Percentiles rank a stretch among this genome's conserved stretches.
These are phyloP conservation scores for Talaromyces borbonicus DNA, from an alignment of 495 filamentous ascomycete genomes.

Conservation along the genomic window DNA sequence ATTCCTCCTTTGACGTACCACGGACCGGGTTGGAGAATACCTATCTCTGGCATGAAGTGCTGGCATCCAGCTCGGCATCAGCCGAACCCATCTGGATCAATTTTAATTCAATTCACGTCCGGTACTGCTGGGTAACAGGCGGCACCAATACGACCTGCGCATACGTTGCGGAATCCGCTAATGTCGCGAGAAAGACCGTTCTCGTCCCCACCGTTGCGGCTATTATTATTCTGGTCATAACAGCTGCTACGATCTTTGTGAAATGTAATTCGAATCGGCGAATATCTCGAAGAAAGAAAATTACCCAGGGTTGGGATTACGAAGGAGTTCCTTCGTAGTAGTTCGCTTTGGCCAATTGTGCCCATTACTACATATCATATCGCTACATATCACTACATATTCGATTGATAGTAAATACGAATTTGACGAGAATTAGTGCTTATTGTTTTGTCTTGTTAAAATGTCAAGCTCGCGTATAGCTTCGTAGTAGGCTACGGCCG, in stretches of 20 bases:
- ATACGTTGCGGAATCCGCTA: slow-evolving; percentile 31
- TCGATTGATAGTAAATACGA: too few relatives aligned
- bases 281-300: slow-evolving; percentile 38
- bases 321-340: slow-evolving; percentile 55
- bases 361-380: background rate
- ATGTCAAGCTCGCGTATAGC: too few relatives aligned
- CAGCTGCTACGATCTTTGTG: slow-evolving; percentile 50
- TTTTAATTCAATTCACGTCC: slow-evolving; percentile 46
- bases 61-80: slow-evolving; percentile 16
- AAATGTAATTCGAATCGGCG: slow-evolving; percentile 54
- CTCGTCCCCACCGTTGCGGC: slow-evolving; percentile 51
- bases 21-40: slow-evolving; percentile 53
- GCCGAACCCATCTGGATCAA: slow-evolving; percentile 40
- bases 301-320: slow-evolving; percentile 53
- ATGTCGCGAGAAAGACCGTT: slow-evolving; percentile 34
- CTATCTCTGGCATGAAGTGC: slow-evolving; percentile 36
- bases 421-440: too few relatives aligned
- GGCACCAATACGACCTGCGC: slow-evolving; percentile 43
- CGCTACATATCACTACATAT: too few relatives aligned
- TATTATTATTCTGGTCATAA: slow-evolving; percentile 48
- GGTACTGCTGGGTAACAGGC: slow-evolving; percentile 49
- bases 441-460: too few relatives aligned
- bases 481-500: too few relatives aligned
- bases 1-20: slow-evolving; percentile 39
- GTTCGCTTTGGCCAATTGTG: background rate